Base-by-base conservation (phyloP, 2,329 filamentous ascomycete genomes). In the Pleurostoma richardsiae region DNA sequence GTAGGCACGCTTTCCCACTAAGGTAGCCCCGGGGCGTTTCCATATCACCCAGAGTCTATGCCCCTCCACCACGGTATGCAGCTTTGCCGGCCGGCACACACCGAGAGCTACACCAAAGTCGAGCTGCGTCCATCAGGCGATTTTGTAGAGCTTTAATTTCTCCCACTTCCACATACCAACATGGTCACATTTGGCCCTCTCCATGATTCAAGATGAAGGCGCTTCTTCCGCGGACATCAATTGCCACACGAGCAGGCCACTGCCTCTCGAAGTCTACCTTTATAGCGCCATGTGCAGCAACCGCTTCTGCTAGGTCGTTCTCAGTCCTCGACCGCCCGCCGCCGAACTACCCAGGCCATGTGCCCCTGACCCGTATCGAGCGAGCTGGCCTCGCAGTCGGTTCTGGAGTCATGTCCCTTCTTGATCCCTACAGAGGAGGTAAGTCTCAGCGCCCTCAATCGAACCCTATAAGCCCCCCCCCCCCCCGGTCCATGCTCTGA, bases 281-380 rank as follows among this genome's bases (percentile, higher is more conserved):
- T 19, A 39, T 19, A 4, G 28, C 45, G 28, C 31, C 41, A 29
- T 4, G 29, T 33, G n/a, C 39, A 19, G 19, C 29, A 30, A 31
- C 44, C 4, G 33, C 45, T 30, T 39, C 44, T 4, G 33, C 45
- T 30, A 31, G 55, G 36, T 62, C 66, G 31, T 95, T 96, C 73
- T 95, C 91, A 40, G 81, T 90, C 52, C 80, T 95, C 57, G 87
- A 87, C 66, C 87, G 94, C 5, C 92, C 92, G 43, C 79, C 80
- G 29, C 88, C 90, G 48, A 94, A 88, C 59, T 97, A 97, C 71
- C 83, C 88, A 1, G 90, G 90, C 67, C 94, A 99, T 79, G 83
- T 97, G 30, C 94, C 92, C 33, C 79, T 99, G 46, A 96, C 87
- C 6, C 69, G 70, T 39, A 59, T 89, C 47, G 94, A 97, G 70